Conservation (phyloP, 176 grass and related monocot species). For the Tuctoria greenei region DNA sequence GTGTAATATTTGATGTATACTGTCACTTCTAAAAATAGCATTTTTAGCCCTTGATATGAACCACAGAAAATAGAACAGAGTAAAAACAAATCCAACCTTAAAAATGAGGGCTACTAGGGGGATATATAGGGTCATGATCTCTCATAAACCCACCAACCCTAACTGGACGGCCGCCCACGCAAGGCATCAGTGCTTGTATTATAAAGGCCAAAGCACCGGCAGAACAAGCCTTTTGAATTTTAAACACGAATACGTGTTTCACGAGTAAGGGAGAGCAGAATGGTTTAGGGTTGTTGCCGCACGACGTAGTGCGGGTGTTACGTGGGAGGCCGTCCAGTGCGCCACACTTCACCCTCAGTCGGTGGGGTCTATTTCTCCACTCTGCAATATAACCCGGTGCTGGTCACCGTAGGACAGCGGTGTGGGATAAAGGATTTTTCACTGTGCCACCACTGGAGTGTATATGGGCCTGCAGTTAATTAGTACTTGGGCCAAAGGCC, state of each 20-base stretch:
- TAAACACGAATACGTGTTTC: neutral
- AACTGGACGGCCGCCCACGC: neutral
- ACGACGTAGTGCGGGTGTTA: slow-evolving; percentile 12
- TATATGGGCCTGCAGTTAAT: neutral
- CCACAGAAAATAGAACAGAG: no score
- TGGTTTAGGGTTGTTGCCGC: slow-evolving; percentile 31
- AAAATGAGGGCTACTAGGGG: slow-evolving; percentile 38
- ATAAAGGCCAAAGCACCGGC: slow-evolving; percentile 45
- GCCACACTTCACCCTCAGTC: slow-evolving; percentile 18
- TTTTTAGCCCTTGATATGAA: no score
- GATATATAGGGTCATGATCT: slow-evolving; percentile 31
- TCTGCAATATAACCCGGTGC: neutral
- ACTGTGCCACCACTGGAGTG: neutral
- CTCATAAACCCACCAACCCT: slow-evolving; percentile 23
- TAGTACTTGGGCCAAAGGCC: neutral
- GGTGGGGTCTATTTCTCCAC: rapidly evolving
- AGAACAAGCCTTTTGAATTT: neutral
- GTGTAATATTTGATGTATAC: no score
- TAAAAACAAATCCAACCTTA: no score
- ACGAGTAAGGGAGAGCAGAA: slow-evolving; percentile 9
- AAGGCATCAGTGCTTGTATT: slow-evolving; percentile 36
- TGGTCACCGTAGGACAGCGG: neutral
- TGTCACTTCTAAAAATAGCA: no score
- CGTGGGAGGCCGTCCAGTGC: neutral
- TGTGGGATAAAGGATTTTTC: slow-evolving; percentile 23